A percentile compares a stretch with the other conserved stretches of the same genome.
Evolutionary conservation across 2,329 filamentous ascomycete species (phyloP).

Genomic region (Xylaria sp.): DNA sequence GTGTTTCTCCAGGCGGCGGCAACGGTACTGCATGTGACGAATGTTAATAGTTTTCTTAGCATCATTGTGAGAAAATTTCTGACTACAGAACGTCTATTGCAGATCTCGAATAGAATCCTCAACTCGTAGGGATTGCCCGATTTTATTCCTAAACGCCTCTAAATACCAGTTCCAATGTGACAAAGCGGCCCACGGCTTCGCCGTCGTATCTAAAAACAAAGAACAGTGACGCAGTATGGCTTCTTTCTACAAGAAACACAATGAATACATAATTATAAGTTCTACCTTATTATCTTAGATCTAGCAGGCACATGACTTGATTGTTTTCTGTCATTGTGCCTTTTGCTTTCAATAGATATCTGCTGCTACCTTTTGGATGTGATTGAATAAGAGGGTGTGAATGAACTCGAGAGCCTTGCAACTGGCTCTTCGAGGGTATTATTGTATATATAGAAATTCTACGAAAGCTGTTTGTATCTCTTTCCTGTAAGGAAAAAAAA

Average conservation of each 20-base stretch:
- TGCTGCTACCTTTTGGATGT: not conserved
- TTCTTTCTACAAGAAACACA: not conserved
- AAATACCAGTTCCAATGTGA: not conserved
- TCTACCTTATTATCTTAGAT: not conserved
- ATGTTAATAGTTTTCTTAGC: not conserved
- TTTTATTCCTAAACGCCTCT: not conserved
- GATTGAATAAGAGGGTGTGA: too few species aligned
- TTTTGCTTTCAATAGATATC: not conserved
- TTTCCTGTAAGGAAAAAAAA: not conserved
- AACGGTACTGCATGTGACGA: constrained; percentile 1
- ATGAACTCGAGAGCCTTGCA: not conserved
- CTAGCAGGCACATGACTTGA: not conserved
- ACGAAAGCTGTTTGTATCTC: not conserved
- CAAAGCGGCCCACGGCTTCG: not conserved
- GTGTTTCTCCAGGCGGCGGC: constrained; percentile 6
- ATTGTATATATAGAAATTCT: not conserved
- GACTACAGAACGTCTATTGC: too few species aligned
- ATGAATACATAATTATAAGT: not conserved
- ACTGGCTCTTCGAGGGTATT: not conserved
- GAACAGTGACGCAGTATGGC: not conserved
- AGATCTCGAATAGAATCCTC: not conserved
- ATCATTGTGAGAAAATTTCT: not conserved
- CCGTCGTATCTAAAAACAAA: not conserved
- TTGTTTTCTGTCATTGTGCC: not conserved
- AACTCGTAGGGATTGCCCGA: not conserved